phyloP scores from a whole-genome alignment of 2,329 filamentous ascomycete species.

The Cephalotrichum gorgonifer region DNA sequence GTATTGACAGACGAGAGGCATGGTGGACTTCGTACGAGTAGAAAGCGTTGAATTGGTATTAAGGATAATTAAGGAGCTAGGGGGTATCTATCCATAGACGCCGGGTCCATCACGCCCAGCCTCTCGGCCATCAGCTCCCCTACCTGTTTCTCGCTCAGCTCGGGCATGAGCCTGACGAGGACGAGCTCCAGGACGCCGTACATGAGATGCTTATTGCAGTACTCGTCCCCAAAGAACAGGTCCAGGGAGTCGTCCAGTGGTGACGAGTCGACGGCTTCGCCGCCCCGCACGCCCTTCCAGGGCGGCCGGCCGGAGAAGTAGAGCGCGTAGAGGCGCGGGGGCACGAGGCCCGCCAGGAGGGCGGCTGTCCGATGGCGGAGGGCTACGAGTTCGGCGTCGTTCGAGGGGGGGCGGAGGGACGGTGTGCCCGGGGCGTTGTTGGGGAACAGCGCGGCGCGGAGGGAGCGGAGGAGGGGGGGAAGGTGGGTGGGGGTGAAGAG shows the following conservation, averaged over 20 bases:
- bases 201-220: slow-evolving; percentile 87
- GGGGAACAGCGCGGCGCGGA: slow-evolving; percentile 75
- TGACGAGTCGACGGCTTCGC: slow-evolving; percentile 38
- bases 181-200: slow-evolving; percentile 75
- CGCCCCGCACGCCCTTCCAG: slow-evolving; percentile 16
- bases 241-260: slow-evolving; percentile 57
- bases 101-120: slow-evolving; percentile 31
- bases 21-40: neutral
- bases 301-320: slow-evolving; percentile 34
- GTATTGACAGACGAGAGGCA: no score
- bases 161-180: slow-evolving; percentile 73
- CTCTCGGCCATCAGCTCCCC: slow-evolving; percentile 66
- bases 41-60: neutral
- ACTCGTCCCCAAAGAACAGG: slow-evolving; percentile 67
- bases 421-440: slow-evolving; percentile 65
- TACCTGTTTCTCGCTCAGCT: slow-evolving; percentile 63
- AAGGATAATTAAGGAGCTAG: no score
- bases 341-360: slow-evolving; percentile 40
- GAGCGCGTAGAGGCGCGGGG: slow-evolving; percentile 33
- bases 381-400: slow-evolving; percentile 46
- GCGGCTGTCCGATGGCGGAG: slow-evolving; percentile 59
- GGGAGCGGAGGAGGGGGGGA: slow-evolving; percentile 56
- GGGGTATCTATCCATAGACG: neutral
- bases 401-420: slow-evolving; percentile 48
- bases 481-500: slow-evolving; percentile 55